These are phyloP conservation scores for Hibiscus trionum DNA, from an alignment of 345 rosid genomes.

Conservation along the genomic window DNA sequence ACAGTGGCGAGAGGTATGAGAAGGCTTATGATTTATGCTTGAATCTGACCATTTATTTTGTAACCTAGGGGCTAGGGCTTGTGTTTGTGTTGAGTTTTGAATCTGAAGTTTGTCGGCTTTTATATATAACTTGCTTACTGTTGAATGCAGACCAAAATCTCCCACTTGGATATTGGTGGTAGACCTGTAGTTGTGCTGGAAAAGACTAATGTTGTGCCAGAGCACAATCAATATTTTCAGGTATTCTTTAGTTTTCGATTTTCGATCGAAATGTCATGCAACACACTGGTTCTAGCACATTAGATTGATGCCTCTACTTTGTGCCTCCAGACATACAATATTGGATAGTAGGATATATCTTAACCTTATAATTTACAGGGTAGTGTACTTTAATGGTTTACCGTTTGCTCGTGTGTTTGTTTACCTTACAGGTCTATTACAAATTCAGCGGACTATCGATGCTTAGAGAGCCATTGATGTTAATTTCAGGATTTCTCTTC, in stretches of 20 bases:
- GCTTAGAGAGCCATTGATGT: constrained; percentile 54
- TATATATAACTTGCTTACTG: constrained; percentile 6
- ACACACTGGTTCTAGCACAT: not conserved
- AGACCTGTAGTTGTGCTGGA: constrained; percentile 77
- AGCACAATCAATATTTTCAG: constrained; percentile 84
- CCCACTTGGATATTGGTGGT: constrained; percentile 83
- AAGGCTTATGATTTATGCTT: constrained; percentile 3
- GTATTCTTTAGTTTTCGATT: constrained; percentile 27
- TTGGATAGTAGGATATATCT: not conserved
- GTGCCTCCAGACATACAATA: not conserved
- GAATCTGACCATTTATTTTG: not conserved
- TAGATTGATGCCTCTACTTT: not conserved
- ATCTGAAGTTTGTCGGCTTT: not conserved
- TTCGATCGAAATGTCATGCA: not conserved
- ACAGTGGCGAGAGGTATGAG: constrained; percentile 68
- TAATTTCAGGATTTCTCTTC: not conserved
- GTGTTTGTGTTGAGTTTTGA: not conserved
- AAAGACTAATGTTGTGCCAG: constrained; percentile 74
- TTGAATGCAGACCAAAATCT: constrained; percentile 54
- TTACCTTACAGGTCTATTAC: constrained; percentile 63
- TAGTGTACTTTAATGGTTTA: not conserved
- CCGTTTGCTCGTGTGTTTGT: not conserved
- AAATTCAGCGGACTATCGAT: constrained; percentile 69
- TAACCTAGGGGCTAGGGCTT: not conserved
- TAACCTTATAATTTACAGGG: not conserved